Evolutionary conservation across 2,329 filamentous ascomycete genomes (phyloP).

Genomic region (Pyricularia pennisetigena): DNA sequence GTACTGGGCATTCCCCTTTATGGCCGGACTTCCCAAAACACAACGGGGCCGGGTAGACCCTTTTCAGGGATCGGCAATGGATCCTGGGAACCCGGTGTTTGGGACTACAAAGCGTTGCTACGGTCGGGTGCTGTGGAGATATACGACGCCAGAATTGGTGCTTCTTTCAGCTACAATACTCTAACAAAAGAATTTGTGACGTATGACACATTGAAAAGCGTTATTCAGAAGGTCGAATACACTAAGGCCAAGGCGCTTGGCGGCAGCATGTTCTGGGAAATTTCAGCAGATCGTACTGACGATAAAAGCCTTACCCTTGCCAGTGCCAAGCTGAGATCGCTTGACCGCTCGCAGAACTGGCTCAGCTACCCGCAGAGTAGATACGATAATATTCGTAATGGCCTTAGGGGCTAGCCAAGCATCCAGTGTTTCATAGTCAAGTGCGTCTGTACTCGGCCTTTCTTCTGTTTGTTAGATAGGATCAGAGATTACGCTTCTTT

Average conservation of each 20-base stretch:
- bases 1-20: conserved; percentile 74
- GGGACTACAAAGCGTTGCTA: conserved; percentile 74
- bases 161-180: conserved; percentile 62
- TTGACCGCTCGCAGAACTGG: conserved; percentile 38
- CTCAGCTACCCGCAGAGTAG: conserved; percentile 41
- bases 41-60: conserved; percentile 52
- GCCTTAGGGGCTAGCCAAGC: conserved; percentile 10
- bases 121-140: conserved; percentile 45
- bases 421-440: too few species aligned
- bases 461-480: too few species aligned
- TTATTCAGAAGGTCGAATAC: conserved; percentile 54
- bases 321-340: conserved; percentile 27
- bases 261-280: too few species aligned
- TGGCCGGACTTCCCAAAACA: conserved; percentile 57
- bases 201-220: conserved; percentile 57
- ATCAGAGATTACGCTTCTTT: too few species aligned
- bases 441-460: too few species aligned
- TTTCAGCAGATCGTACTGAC: conserved; percentile 54
- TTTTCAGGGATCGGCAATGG: conserved; percentile 58
- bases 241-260: conserved; percentile 53
- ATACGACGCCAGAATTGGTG: conserved; percentile 47
- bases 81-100: conserved; percentile 64
- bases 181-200: conserved; percentile 53
- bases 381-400: conserved; percentile 42
- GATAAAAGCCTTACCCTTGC: conserved; percentile 50